A percentile compares a stretch with the other conserved stretches of the same genome.
Evolutionary conservation across 768 basidiomycete genomes (phyloP).

Genomic region (Ramaria sp.): DNA sequence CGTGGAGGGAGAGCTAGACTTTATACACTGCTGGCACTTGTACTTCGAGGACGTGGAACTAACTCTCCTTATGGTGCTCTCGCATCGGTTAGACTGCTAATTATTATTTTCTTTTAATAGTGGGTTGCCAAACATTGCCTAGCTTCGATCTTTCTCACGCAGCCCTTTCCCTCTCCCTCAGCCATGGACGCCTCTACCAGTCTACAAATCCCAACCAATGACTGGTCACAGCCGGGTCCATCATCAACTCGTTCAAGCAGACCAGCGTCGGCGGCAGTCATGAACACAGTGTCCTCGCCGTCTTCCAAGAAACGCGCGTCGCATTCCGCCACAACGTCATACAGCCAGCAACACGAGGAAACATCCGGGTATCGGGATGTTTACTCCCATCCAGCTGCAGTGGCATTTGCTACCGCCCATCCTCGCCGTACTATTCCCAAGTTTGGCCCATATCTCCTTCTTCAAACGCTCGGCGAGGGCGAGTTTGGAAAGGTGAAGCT

Average conservation of each 20-base stretch:
- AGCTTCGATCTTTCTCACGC: conserved; percentile 3
- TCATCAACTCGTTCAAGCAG: conserved; percentile 1
- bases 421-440: conserved; percentile 80
- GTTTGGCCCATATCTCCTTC: conserved; percentile 90
- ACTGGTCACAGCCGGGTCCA: conserved; percentile 5
- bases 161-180: neutral
- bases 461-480: conserved; percentile 96
- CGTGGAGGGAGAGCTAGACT: neutral
- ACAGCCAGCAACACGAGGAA: conserved; percentile 25
- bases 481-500: conserved; percentile 99
- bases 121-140: neutral
- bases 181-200: conserved; percentile 2
- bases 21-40: neutral
- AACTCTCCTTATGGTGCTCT: neutral
- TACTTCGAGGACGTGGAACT: neutral
- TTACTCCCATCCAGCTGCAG: conserved; percentile 75
- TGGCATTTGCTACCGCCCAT: conserved; percentile 74
- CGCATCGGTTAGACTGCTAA: neutral
- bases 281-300: conserved; percentile 21
- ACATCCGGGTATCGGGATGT: conserved; percentile 54
- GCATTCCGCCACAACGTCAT: conserved; percentile 52
- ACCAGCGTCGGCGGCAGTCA: conserved; percentile 26
- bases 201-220: conserved; percentile 3
- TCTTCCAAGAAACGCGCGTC: conserved; percentile 61
- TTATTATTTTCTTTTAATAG: neutral